A percentile compares a stretch with the other conserved stretches of the same genome.
Conservation (phyloP, 805 yeast genomes). For the Maudiozyma saulgeensis region DNA sequence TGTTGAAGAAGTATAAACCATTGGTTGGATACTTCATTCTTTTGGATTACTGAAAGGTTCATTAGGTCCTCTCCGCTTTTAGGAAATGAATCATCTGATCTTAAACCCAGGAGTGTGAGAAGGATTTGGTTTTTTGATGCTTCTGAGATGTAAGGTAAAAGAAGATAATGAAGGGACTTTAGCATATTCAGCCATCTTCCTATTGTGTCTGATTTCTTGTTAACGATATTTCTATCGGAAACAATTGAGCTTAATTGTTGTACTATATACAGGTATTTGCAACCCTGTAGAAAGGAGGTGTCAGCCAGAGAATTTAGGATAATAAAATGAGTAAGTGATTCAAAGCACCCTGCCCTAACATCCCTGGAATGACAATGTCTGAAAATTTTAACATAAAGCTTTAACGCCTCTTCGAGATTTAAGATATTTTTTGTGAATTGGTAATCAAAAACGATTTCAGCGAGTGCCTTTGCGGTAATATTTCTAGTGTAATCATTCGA, state of each 20-base stretch:
- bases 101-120: conserved; percentile 13
- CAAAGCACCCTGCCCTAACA: conserved; percentile 27
- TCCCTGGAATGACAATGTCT: conserved; percentile 15
- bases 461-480: conserved; percentile 27
- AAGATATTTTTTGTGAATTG: conserved; percentile 12
- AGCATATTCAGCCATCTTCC: conserved; percentile 20
- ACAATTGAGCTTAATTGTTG: conserved; percentile 21
- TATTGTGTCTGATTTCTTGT: conserved; percentile 11
- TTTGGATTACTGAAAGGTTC: neutral
- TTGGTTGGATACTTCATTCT: conserved; percentile 4
- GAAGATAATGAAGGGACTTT: conserved; percentile 15
- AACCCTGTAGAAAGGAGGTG: conserved; percentile 19
- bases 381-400: conserved; percentile 18
- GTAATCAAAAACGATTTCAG: conserved; percentile 29
- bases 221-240: conserved; percentile 15
- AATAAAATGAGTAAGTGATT: conserved; percentile 31
- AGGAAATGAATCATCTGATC: neutral
- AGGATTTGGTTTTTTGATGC: conserved; percentile 28
- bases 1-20: conserved; percentile 19
- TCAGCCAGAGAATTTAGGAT: conserved; percentile 22
- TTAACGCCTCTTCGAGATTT: conserved; percentile 13
- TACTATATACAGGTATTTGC: conserved; percentile 21
- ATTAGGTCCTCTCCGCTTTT: neutral
- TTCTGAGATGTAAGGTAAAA: conserved; percentile 26
- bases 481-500: conserved; percentile 22